These are phyloP conservation scores for Chlorella sp. DNA, from an alignment of 139 green algal species.

Conservation along the genomic window DNA sequence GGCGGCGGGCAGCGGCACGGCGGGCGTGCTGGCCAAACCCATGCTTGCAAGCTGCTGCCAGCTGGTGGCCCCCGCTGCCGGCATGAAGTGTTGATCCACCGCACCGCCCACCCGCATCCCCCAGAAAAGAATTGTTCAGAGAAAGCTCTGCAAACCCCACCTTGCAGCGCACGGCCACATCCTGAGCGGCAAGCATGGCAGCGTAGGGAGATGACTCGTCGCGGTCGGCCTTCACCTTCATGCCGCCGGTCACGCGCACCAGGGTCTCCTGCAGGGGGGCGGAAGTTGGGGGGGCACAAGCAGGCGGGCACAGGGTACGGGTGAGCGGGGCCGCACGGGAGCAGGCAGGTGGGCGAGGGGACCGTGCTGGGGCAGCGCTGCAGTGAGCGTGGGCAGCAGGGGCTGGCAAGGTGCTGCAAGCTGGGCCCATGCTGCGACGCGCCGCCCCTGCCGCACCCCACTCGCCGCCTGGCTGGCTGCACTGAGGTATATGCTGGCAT, in stretches of 20 bases:
- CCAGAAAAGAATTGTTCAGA: neutral
- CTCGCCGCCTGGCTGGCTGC: no score
- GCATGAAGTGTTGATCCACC: no score
- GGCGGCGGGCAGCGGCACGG: neutral
- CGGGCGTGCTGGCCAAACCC: no score
- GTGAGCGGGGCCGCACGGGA: neutral
- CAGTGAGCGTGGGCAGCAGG: no score
- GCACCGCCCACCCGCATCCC: no score
- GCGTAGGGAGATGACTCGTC: slow-evolving; percentile 99
- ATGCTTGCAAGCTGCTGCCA: no score
- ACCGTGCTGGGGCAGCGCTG: no score
- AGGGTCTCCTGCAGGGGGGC: slow-evolving; percentile 84
- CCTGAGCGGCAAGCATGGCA: slow-evolving; percentile 99
- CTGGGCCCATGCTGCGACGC: neutral
- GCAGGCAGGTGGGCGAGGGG: neutral
- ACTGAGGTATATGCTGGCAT: no score
- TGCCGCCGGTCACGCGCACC: slow-evolving; percentile 95
- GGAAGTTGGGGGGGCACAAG: neutral
- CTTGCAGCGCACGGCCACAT: slow-evolving; percentile 97
- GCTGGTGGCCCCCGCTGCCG: no score
- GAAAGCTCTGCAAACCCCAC: slow-evolving; percentile 51
- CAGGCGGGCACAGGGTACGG: neutral
- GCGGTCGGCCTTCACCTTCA: slow-evolving; percentile 99
- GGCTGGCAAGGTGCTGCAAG: neutral
- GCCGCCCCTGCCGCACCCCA: no score